Percentiles rank a stretch among this genome's conserved stretches.
Evolutionary conservation across 441 rosid species (phyloP).

Genomic region (Viola pubescens): DNA sequence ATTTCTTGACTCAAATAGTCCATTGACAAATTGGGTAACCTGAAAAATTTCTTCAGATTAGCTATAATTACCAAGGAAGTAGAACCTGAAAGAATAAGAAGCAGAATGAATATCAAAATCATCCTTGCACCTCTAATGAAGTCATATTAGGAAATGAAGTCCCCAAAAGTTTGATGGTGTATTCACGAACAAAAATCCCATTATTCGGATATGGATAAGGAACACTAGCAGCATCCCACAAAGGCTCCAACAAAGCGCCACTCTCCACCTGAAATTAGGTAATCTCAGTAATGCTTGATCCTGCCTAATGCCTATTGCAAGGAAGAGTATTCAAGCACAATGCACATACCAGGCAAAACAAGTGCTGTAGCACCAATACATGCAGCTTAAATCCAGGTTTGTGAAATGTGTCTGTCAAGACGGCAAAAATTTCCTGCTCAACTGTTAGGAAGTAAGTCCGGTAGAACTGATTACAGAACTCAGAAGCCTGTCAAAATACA

Average conservation of each 20-base stretch:
- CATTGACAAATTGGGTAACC: slow-evolving; percentile 87
- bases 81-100: background rate
- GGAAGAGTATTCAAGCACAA: slow-evolving; percentile 4
- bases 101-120: background rate
- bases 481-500: slow-evolving; percentile 49
- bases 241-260: slow-evolving; percentile 75
- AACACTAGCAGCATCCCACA: slow-evolving; percentile 82
- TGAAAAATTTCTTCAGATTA: slow-evolving; percentile 30
- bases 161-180: slow-evolving; percentile 87
- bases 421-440: slow-evolving; percentile 98
- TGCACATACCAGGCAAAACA: slow-evolving; percentile 67
- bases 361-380: slow-evolving; percentile 79
- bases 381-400: slow-evolving; percentile 99
- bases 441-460: slow-evolving; percentile 66
- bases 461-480: slow-evolving; percentile 82
- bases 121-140: slow-evolving; percentile 57
- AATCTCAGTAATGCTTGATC: background rate
- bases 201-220: slow-evolving; percentile 71
- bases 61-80: slow-evolving; percentile 6
- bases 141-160: slow-evolving; percentile 99
- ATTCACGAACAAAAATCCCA: slow-evolving; percentile 71
- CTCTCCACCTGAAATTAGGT: slow-evolving; percentile 62
- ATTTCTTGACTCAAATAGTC: slow-evolving; percentile 75
- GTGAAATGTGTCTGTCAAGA: slow-evolving; percentile 92
- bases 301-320: background rate